Evolutionary conservation across 768 basidiomycete species (phyloP), one percentile per base, ranked within the genome.

Genomic region (Hypholoma sublateritium): DNA sequence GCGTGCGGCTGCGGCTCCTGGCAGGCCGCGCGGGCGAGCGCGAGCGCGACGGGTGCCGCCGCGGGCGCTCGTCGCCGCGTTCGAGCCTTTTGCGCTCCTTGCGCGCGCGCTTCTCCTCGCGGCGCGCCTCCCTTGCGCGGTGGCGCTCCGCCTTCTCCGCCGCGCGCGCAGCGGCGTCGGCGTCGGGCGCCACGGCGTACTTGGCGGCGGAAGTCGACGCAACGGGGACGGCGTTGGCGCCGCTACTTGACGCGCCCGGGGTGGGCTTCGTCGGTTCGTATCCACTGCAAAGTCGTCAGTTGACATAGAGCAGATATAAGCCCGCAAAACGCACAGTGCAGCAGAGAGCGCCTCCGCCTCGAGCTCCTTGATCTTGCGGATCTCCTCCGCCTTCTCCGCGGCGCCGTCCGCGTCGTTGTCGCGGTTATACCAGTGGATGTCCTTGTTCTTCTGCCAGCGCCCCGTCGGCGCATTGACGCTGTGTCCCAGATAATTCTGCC

Each of bases 401-500:
- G 69, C 69, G 13, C 83, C 82, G 3, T 62, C 63, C 13, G 65
- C 60, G 1, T 68, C 65, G 34, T 44, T n/a, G 19, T 94, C 92
- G 25, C 95, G 85, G 64, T 77, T 83, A 68, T 96, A 98, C 95
- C 95, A 98, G 65, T 96, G 95, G 14, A 98, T 75, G 66, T 98
- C 95, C 70, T 95, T 94, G 76, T 94, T 93, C 74, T 95, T 95
- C 74, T 97, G 95, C 95, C 95, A 98, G 46, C 95, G 80, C 1
- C 95, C 95, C 1, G 92, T 92, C 0, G 95, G 95, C 2, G 95
- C 95, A 67, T 95, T 95, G 74, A 97, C 84, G 52, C 91, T 91
- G 69, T 96, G 93, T 4, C 95, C 95, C 2, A 98, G 85, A 71
- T 98, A 98, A 73, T 97, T 88, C 89, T 98, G 66, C 28, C 2